Evolutionary conservation across 768 basidiomycete genomes (phyloP), one percentile per base, ranked within the genome.

Genomic region (Lactifluus piperatus): DNA sequence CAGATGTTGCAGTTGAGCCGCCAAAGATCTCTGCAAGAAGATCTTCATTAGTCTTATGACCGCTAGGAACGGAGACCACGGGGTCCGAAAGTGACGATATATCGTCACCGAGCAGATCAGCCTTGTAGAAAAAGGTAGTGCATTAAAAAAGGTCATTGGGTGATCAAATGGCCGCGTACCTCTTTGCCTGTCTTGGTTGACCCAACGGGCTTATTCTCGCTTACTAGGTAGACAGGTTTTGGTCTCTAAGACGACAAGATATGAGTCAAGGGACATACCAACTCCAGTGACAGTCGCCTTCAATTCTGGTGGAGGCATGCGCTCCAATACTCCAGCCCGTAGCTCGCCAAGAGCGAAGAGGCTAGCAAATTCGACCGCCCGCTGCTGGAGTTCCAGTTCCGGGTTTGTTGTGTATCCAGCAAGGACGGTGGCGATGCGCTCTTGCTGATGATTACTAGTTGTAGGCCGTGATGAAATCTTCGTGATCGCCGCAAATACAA

Each of bases 231-330:
- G 13, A 50, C 34, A 8, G 22, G 26, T 3, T 37, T 32, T 36
- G 54, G 26, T 14, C 3, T 39, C 16, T 7, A 29, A 44, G 14
- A 50, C 36, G 54, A 8, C 5, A 52, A 43, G 22, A 56, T 14
- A 49, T 44, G 26, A 27, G 27, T 44, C 0, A 26, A 55, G 27
- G 16, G 14, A 74, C 82, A 63, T 65, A 94, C 93, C 90, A 60
- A 88, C 80, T 47, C 92, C 97, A 79, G 95, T 88, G 2, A 98
- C 90, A 2, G 95, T 97, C n/a, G 89, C 87, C 74, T 94, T 97
- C 64, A 98, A 74, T 71, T 99, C 97, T 2, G 97, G 97, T 6
- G 92, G 89, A n/a, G 97, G 97, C 97, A 99, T 99, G 56, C 93
- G 82, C 75, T 99, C 97, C 60, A 98, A 71, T 1, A 99, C 93